Base-by-base conservation (phyloP, 1,284 basidiomycete species). In the Abortiporus biennis region DNA sequence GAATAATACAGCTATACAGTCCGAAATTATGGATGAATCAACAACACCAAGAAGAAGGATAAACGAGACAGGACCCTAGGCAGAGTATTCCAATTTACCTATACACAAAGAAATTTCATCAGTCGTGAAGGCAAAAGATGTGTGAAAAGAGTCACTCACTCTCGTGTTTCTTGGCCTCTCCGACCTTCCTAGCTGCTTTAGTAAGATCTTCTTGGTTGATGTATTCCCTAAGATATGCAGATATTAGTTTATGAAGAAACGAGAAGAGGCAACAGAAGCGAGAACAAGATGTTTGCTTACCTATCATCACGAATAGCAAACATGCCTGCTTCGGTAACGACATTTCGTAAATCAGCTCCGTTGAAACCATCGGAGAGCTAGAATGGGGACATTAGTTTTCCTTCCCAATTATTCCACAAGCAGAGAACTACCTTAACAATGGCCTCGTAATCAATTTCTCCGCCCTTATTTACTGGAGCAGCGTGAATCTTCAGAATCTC, bases 401-500 rank as follows among this genome's bases (percentile, higher is more conserved):
- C n/a, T n/a, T n/a, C n/a, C n/a, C n/a, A n/a, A n/a, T n/a, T n/a
- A n/a, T n/a, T n/a, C n/a, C n/a, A n/a, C 16, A 34, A 9, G 11
- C 22, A 23, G 47, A 42, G 4, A 50, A 63, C 40, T 42, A 90
- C 85, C 74, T 99, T 99, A 49, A 99, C 96, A 51, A 97, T 89
- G 1, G 94, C 91, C 61, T 96, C 94, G 56, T 92, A 96, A 61
- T 98, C 93, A 20, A 97, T 92, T 40, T 95, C 93, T 5, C 89
- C 93, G 38, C 78, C 79, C 71, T 98, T 98, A 68, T 95, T 95
- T 40, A 99, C 93, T 2, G 92, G 90, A 35, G 80, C 83, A 12
- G 92, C 85, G 58, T 99, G 96, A 49, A 99, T 99, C 72, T 98
- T 99, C 48, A 99, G 74, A 56, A 99, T 99, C 66, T 99, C 96